Evolutionary conservation across 2,329 filamentous ascomycete species (phyloP).

Genomic region (Aureobasidium musti): DNA sequence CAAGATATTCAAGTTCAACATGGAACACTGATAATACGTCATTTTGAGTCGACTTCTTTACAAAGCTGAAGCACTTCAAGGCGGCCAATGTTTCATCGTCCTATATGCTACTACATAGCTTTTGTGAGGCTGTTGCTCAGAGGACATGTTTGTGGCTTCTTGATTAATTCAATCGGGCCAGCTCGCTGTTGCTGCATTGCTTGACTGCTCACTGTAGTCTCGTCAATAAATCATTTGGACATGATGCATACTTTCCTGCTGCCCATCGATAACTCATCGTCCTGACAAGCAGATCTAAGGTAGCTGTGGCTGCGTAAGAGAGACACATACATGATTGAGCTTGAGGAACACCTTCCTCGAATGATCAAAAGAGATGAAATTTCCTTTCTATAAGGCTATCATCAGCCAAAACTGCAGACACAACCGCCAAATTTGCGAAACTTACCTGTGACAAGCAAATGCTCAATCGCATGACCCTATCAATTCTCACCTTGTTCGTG

Average conservation of each 20-base stretch:
- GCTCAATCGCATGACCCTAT: conserved; percentile 47
- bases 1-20: not conserved
- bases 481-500: conserved; percentile 59
- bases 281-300: not conserved
- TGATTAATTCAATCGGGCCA: not conserved
- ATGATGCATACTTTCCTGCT: not conserved
- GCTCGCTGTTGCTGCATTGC: not conserved
- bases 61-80: not conserved
- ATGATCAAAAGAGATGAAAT: conserved; percentile 34
- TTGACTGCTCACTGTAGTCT: not conserved
- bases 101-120: not conserved
- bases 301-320: not conserved
- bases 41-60: not conserved
- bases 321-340: conserved; percentile 5
- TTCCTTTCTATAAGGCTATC: conserved; percentile 19
- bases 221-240: not conserved
- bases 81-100: not conserved
- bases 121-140: not conserved
- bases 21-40: not conserved
- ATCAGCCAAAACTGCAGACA: conserved; percentile 12
- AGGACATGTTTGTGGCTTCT: not conserved
- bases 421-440: not conserved
- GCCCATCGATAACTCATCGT: not conserved
- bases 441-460: conserved; percentile 33
- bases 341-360: conserved; percentile 14